Evolutionary conservation across 805 yeast genomes (phyloP), one percentile per base, ranked within the genome.

Genomic region (Metschnikowia santaceciliae): DNA sequence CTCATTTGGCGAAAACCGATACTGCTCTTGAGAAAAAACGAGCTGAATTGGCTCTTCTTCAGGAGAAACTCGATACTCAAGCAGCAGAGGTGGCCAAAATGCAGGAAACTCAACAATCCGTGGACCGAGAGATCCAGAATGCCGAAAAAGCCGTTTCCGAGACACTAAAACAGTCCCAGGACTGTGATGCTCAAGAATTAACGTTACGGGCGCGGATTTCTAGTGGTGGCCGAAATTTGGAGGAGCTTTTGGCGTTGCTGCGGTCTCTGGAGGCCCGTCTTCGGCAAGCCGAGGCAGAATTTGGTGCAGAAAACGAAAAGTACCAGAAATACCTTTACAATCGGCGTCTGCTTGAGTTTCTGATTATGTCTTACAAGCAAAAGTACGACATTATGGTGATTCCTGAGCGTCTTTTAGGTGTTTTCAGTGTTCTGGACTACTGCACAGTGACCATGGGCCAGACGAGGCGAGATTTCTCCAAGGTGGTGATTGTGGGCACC

Each of bases 311-410:
- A 5, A 59, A 62, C 30, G 46, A 46, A 14, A 57, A 59, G 20
- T 56, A 68, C 6, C 63, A 65, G 17, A 66, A 64, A 32, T 77
- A 75, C 54, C 66, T 64, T 32, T 59, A 57, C 4, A 68, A 75
- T 32, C 67, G 77, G 50, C 68, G 77, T 54, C 66, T 70, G 8
- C 61, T 81, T 37, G 83, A 81, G 60, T 78, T 79, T 56, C 70
- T 79, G 1, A 80, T 81, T 7, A 61, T 70, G 47, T n/a, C 32
- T 13, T 44, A 35, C 22, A 34, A 10, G 34, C 47, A 33, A n/a
- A 34, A 26, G 41, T 35, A 19, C 32, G 41, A 44, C 4, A 23
- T 35, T 14, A 35, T 44, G 47, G 41, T 44, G 11, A 26, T 44
- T 6, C 47, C 47, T n/a, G 40, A 44, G 40, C 45, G 35, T 3